Base-by-base conservation (phyloP, 768 basidiomycete species). In the Mycena belliarum region DNA sequence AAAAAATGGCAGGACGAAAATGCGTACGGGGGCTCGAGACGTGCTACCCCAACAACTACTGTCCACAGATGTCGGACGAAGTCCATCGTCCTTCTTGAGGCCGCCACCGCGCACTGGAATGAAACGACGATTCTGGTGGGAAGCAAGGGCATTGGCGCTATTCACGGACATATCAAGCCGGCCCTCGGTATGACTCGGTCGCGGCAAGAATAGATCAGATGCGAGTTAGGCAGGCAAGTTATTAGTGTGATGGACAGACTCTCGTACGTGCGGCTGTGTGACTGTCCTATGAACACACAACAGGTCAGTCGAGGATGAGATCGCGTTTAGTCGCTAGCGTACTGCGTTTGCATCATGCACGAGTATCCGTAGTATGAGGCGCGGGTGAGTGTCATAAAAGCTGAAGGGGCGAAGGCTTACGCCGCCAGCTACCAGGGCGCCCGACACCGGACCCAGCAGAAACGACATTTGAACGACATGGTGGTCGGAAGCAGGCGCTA, bases 401-500 rank as follows among this genome's bases (percentile, higher is more conserved):
- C 24, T 16, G 6, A 6, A 35, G n/a, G 20, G 45, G 5, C 0
- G 14, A 20, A 14, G 56, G 73, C 80, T 66, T 70, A 84, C 87
- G 60, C 87, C 87, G 52, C 87, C 86, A 33, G 86, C 87, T 49
- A 83, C 79, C 55, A 89, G 74, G 32, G 84, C 85, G 25, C 87
- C 87, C 33, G 87, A 85, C n/a, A 87, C 69, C n/a, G 86, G 83
- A 25, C 87, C 86, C 50, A 83, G 66, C 49, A 86, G 72, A 69
- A 82, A 76, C 50, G 85, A 84, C 86, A 87, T 86, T 86, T 72
- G 68, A 82, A 76, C 50, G 85, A 84, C 86, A 87, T 86, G 64
- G 40, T n/a, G 28, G 53, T 29, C 7, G 14, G 47, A 41, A 26
- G 41, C 12, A 28, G 49, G 45, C 21, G 43, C 20, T n/a, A n/a